Evolutionary conservation across 2,329 filamentous ascomycete genomes (phyloP).

Genomic region (Ceratocystis lukuohia): DNA sequence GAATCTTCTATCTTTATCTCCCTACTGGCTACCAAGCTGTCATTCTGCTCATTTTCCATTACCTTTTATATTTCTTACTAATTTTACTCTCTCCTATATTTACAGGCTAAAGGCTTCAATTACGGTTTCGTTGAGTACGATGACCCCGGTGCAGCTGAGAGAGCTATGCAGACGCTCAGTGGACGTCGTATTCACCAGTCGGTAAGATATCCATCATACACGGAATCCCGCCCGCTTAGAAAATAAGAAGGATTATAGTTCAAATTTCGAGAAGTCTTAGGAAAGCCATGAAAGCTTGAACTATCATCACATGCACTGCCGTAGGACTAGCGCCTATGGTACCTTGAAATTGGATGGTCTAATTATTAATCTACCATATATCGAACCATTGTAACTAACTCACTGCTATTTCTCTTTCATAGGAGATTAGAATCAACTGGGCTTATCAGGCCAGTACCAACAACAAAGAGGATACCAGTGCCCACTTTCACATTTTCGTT

Average conservation of each 20-base stretch:
- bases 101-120: slow-evolving; percentile 88
- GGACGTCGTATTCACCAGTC: slow-evolving; percentile 90
- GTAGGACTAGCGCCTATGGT: not conserved
- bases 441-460: slow-evolving; percentile 92
- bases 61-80: slow-evolving; percentile 16
- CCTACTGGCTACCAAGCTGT: not conserved
- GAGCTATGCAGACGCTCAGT: slow-evolving; percentile 94
- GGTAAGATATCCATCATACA: slow-evolving; percentile 39
- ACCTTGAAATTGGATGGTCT: not conserved
- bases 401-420: slow-evolving; percentile 11
- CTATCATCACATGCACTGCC: not conserved
- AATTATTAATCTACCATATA: not conserved
- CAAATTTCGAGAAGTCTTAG: not conserved
- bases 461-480: slow-evolving; percentile 93
- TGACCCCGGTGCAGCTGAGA: slow-evolving; percentile 88
- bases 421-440: slow-evolving; percentile 99
- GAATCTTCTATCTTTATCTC: not conserved
- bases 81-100: slow-evolving; percentile 23
- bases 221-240: not conserved
- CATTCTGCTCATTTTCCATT: not conserved
- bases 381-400: not conserved
- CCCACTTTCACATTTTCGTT: slow-evolving; percentile 98
- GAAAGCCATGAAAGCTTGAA: not conserved
- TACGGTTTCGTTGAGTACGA: slow-evolving; percentile 99
- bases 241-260: not conserved